A percentile compares a stretch with the other conserved stretches of the same genome.
Evolutionary conservation across 208 protist species (phyloP).

Genomic region (Leishmania amazonensis): DNA sequence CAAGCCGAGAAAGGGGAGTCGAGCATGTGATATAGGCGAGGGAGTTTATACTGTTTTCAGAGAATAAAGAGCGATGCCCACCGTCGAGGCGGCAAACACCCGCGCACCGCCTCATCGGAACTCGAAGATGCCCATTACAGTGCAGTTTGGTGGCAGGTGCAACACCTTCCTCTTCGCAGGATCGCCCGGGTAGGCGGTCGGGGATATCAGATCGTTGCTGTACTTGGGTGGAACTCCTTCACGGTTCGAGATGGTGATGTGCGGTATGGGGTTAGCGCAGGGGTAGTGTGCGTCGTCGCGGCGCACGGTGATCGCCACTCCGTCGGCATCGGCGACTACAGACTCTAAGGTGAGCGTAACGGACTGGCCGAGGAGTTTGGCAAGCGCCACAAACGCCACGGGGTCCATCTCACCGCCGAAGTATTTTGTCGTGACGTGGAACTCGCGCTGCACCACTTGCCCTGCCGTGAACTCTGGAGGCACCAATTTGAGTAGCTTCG

Average conservation of each 20-base stretch:
- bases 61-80: neutral
- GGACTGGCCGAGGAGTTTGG: slow-evolving; percentile 23
- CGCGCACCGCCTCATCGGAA: slow-evolving; percentile 20
- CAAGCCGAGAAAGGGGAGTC: neutral
- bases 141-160: slow-evolving; percentile 14
- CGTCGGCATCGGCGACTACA: slow-evolving; percentile 45
- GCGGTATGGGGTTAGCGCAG: slow-evolving; percentile 47
- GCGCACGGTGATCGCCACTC: slow-evolving; percentile 33
- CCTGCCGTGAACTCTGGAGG: neutral
- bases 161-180: slow-evolving; percentile 10
- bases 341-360: slow-evolving; percentile 45
- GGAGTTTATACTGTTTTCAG: neutral
- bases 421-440: slow-evolving; percentile 51
- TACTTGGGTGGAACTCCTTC: slow-evolving; percentile 58
- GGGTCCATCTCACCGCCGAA: slow-evolving; percentile 46
- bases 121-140: slow-evolving; percentile 27
- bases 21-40: neutral
- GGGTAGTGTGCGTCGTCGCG: slow-evolving; percentile 40
- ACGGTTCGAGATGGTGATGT: slow-evolving; percentile 59
- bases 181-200: slow-evolving; percentile 15
- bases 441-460: slow-evolving; percentile 35
- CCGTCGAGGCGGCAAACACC: neutral
- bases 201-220: slow-evolving; percentile 59
- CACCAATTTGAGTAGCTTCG: slow-evolving; percentile 22
- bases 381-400: slow-evolving; percentile 34